Percentiles rank a stretch among this genome's conserved stretches.
Evolutionary conservation across 1,284 basidiomycete species (phyloP).

Genomic region (Ceratorhiza oryzae-sativae): DNA sequence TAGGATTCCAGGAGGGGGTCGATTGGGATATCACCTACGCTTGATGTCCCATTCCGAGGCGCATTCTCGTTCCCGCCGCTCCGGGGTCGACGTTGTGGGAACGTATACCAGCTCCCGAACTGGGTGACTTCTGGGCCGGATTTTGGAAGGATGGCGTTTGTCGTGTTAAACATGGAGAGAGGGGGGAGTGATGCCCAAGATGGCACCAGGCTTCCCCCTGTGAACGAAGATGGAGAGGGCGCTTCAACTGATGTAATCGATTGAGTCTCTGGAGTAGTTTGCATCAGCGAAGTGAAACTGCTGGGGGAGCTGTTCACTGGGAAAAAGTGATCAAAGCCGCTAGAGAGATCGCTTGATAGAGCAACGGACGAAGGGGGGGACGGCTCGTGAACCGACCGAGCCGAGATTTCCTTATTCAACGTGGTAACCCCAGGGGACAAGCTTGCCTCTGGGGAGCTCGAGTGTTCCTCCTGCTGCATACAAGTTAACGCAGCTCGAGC

Average conservation of each 20-base stretch:
- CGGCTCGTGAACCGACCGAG: constrained; percentile 15
- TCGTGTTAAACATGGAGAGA: constrained; percentile 28
- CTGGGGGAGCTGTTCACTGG: neutral
- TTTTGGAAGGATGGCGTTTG: constrained; percentile 27
- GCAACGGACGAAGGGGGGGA: constrained; percentile 14
- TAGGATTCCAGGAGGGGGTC: constrained; percentile 37
- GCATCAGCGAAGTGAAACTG: constrained; percentile 4
- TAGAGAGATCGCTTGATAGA: neutral
- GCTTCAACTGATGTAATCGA: constrained; percentile 5
- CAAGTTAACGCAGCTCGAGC: neutral
- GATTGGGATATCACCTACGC: neutral
- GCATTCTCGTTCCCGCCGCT: neutral
- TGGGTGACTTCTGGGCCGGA: constrained; percentile 30
- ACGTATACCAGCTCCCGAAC: constrained; percentile 31
- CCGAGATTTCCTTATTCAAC: neutral
- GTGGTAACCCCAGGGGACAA: constrained; percentile 12
- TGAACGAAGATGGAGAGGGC: constrained; percentile 18
- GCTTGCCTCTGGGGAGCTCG: constrained; percentile 11
- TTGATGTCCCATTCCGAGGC: neutral
- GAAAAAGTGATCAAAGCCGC: constrained; percentile 23
- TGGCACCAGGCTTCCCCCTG: neutral
- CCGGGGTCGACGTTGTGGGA: constrained; percentile 16
- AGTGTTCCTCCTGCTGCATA: constrained; percentile 16
- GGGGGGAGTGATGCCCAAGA: constrained; percentile 15
- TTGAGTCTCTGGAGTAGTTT: constrained; percentile 3